Percentiles rank a stretch among this genome's conserved stretches.
Conservation (phyloP, 192 early-diverging fungal species). For the Coemansia sp. region DNA sequence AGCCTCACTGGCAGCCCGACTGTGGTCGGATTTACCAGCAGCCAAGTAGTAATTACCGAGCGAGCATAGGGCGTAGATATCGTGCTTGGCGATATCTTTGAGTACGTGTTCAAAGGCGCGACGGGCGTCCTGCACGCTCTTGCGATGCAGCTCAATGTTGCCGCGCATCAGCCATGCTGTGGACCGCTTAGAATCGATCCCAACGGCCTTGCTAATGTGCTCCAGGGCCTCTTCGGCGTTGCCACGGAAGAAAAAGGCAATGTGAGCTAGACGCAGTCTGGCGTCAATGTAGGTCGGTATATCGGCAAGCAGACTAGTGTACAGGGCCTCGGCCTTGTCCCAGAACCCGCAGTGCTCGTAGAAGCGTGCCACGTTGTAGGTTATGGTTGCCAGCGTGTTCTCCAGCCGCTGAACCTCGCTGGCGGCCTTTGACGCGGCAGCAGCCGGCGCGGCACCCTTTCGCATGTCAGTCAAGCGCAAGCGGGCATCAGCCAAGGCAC, state of each 20-base stretch:
- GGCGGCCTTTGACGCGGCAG: background rate
- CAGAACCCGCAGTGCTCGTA: constrained; percentile 63
- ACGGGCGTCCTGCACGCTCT: constrained; percentile 67
- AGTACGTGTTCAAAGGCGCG: constrained; percentile 79
- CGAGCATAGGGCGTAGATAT: constrained; percentile 76
- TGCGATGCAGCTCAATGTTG: constrained; percentile 62
- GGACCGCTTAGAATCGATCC: constrained; percentile 63
- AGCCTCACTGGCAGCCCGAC: constrained; percentile 5
- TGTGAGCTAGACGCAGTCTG: constrained; percentile 74
- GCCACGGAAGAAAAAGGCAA: constrained; percentile 58
- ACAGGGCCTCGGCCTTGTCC: constrained; percentile 65
- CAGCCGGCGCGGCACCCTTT: background rate
- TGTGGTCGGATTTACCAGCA: constrained; percentile 57
- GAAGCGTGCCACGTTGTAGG: constrained; percentile 78
- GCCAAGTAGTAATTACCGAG: constrained; percentile 82
- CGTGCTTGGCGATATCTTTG: constrained; percentile 74
- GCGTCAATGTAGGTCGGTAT: constrained; percentile 82
- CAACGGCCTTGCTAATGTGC: constrained; percentile 65
- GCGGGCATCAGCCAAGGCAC: constrained; percentile 12
- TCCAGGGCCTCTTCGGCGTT: constrained; percentile 64
- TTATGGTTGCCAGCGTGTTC: constrained; percentile 57
- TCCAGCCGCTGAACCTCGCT: constrained; percentile 36
- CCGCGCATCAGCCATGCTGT: constrained; percentile 77
- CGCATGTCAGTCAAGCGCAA: constrained; percentile 2
- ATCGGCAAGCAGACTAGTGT: constrained; percentile 62